phyloP scores from a whole-genome alignment of 306 rosid species.

The Mimosa bimucronata region DNA sequence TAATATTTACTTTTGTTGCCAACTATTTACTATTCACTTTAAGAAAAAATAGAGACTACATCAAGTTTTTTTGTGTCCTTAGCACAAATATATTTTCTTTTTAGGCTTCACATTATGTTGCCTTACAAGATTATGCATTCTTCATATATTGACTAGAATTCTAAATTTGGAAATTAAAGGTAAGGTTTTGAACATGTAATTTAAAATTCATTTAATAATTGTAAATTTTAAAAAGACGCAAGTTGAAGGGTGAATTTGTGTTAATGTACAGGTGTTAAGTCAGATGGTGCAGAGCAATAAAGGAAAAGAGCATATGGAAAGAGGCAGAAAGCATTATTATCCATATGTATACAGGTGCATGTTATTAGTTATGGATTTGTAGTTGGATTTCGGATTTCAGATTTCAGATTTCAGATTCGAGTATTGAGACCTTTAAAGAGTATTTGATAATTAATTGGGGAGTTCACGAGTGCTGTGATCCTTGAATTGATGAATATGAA shows the following conservation, averaged over 20 bases:
- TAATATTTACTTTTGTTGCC: too few relatives aligned
- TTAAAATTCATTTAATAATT: too few relatives aligned
- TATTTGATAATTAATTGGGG: not conserved
- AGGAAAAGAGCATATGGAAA: not conserved
- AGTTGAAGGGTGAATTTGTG: not conserved
- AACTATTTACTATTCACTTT: too few relatives aligned
- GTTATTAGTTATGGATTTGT: not conserved
- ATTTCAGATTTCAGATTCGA: too few relatives aligned
- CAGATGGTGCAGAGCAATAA: not conserved
- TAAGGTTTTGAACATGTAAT: not conserved
- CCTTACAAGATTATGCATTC: not conserved
- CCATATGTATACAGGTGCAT: not conserved
- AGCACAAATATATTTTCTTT: too few relatives aligned
- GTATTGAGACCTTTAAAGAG: not conserved
- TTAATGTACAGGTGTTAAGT: not conserved
- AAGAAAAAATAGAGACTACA: too few relatives aligned
- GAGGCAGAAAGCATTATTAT: not conserved
- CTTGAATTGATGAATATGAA: not conserved
- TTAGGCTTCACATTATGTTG: not conserved
- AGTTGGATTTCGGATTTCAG: too few relatives aligned
- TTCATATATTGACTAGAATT: not conserved
- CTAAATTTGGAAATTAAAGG: not conserved
- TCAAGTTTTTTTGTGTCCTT: too few relatives aligned
- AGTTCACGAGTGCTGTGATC: too few relatives aligned
- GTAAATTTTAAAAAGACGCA: not conserved